Base-by-base conservation (phyloP, 2,329 filamentous ascomycete species). In the Thielaviopsis punctulata region DNA sequence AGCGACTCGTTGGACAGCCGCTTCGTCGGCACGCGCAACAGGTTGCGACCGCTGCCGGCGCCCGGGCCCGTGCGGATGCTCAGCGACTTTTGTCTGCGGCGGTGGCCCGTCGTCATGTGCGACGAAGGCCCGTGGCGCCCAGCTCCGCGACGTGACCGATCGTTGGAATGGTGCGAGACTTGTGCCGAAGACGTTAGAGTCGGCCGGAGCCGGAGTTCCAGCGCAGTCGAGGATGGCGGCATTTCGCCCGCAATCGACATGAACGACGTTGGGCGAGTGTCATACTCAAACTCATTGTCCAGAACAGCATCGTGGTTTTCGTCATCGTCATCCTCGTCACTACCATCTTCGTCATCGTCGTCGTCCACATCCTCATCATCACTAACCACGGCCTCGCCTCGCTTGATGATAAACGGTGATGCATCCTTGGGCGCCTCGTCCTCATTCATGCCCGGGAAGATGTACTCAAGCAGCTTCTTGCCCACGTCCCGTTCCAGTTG, bases 381-480 rank as follows among this genome's bases (percentile, higher is more conserved):
- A n/a, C 45, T 30, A 13, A 50, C 47, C 15, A 47, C 47, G 3
- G 27, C 46, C 8, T 39, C 63, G 0, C 62, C 67, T 63, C 65
- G 75, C 57, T 69, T 74, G 36, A 71, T 53, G 53, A 73, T 62
- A 65, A 82, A 79, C 0, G 82, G 79, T 5, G 80, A 80, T 51
- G 79, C 77, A 33, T 73, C 73, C 54, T 75, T 76, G 27, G 67
- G 66, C 47, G 69, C 69, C 22, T 59, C 56, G 52, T 64, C 81
- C n/a, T 64, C 69, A 19, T 82, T 81, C 59, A 86, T 78, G 10
- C 84, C 86, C 0, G 92, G 93, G 70, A 98, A 98, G 59, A 98
- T 87, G 66, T 98, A 98, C 67, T 95, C 89, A 59, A 98, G 95
- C 1, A 98, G 72, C 59, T 84, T 87, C 68, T 93, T 90, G 45